A percentile compares a stretch with the other conserved stretches of the same genome.
Conservation (phyloP, 208 protist genomes). For the Trichomonas gallinae region DNA sequence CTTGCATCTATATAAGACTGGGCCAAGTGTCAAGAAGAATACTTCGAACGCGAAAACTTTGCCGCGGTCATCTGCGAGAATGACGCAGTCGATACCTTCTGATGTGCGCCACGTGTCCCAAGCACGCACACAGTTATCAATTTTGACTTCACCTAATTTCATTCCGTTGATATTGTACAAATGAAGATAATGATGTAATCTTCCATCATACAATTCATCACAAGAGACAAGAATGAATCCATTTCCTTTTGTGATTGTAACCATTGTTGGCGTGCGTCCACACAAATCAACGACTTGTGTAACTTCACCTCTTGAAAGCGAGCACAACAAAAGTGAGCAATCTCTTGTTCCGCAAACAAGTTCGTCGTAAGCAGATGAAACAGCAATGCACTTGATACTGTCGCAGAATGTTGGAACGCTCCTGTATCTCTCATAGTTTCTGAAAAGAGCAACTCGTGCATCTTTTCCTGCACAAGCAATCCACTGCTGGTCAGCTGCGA, state of each 20-base stretch:
- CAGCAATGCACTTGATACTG: neutral
- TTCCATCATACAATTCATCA: neutral
- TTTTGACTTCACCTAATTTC: neutral
- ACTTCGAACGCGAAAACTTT: neutral
- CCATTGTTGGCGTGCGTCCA: neutral
- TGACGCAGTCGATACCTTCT: neutral
- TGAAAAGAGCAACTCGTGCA: neutral
- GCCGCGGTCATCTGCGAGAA: neutral
- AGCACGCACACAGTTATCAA: neutral
- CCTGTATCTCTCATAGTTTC: neutral
- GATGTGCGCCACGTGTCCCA: neutral
- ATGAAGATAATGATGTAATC: neutral
- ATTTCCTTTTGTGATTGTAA: neutral
- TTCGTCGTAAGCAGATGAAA: neutral
- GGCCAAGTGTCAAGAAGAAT: neutral
- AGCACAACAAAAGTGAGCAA: neutral
- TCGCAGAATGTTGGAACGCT: neutral
- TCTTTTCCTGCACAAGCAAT: neutral
- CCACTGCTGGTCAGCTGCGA: neutral
- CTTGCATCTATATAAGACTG: neutral
- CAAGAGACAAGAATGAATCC: neutral
- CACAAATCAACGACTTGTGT: neutral
- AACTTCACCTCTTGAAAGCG: neutral
- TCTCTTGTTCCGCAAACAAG: neutral
- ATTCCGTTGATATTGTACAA: neutral